Base-by-base conservation (phyloP, 1,284 basidiomycete species). In the Paramarasmius palmivorus region DNA sequence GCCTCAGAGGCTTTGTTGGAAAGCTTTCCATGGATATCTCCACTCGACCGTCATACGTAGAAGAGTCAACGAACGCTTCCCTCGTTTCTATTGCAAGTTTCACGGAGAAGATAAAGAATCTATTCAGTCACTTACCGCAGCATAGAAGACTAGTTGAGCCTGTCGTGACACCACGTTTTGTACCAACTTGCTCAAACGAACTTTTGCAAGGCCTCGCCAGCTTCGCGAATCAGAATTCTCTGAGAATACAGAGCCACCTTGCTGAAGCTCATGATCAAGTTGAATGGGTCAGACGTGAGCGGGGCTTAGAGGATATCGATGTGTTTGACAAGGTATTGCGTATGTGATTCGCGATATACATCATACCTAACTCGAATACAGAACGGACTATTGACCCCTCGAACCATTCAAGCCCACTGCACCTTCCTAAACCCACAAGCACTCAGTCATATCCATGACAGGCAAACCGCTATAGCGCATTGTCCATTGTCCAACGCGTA, bases 401-500 rank as follows among this genome's bases (percentile, higher is more conserved):
- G 78, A 9, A 88, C 89, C 0, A 68, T 93, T 10, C 90, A 93
- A 73, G 92, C 91, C 1, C 92, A 94, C 65, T 94, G 92, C 68
- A 94, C 92, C 1, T 92, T 87, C 68, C 76, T 92, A 22, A 67
- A 73, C 19, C 55, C 68, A 0, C 67, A 75, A 0, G 76, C 83
- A 23, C 74, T 92, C 14, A 61, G 69, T 0, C 75, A 74, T n/a
- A 71, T 94, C 9, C 72, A 74, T 1, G 60, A 62, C 3, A 68
- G 68, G 32, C 81, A 83, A 6, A 81, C 85, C 1, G 76, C 88
- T 1, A 75, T 94, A 22, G 90, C 92, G 0, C 90, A 93, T 61
- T 95, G 92, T 65, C 92, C 92, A 0, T 75, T 94, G 10, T 93
- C 90, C 0, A 94, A 94, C 63, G 79, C 82, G 0, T 95, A 94